These are phyloP conservation scores for Fusarium proliferatum DNA, from an alignment of 2,329 filamentous ascomycete genomes.

Conservation along the genomic window DNA sequence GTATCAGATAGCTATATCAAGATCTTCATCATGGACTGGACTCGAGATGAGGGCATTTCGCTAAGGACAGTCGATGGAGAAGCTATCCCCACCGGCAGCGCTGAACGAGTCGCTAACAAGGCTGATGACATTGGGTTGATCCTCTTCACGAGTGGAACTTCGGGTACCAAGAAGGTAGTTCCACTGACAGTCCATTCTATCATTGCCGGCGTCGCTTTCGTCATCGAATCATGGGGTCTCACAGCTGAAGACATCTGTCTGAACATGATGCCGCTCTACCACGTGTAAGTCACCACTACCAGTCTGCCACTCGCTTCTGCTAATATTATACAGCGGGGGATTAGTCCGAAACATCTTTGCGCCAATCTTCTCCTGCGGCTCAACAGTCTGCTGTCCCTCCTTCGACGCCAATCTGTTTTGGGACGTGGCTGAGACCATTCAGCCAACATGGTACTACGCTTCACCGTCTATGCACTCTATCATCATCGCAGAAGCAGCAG, in stretches of 20 bases:
- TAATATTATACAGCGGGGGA: background rate
- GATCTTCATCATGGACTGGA: slow-evolving; percentile 1
- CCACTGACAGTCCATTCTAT: background rate
- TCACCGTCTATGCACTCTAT: slow-evolving; percentile 10
- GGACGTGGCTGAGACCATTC: slow-evolving; percentile 2
- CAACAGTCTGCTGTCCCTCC: slow-evolving; percentile 5
- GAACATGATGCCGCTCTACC: slow-evolving; percentile 21
- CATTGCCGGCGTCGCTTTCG: slow-evolving; percentile 3
- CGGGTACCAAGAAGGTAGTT: slow-evolving; percentile 4
- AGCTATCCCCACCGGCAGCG: background rate
- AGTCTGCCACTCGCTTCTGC: fast-evolving
- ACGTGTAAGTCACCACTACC: background rate
- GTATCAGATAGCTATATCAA: background rate
- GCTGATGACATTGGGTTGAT: slow-evolving; percentile 15
- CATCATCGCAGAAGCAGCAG: slow-evolving; percentile 3
- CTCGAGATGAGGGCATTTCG: background rate
- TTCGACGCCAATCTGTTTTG: slow-evolving; percentile 14
- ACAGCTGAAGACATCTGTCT: background rate
- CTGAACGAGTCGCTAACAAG: background rate
- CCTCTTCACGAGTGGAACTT: slow-evolving; percentile 5
- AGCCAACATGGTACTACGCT: slow-evolving; percentile 18
- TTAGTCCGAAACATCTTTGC: slow-evolving; percentile 11
- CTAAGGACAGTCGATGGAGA: background rate
- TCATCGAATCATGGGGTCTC: slow-evolving; percentile 19
- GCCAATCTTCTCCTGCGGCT: background rate